Evolutionary conservation across 306 rosid species (phyloP).

Genomic region (Crataegus laevigata): DNA sequence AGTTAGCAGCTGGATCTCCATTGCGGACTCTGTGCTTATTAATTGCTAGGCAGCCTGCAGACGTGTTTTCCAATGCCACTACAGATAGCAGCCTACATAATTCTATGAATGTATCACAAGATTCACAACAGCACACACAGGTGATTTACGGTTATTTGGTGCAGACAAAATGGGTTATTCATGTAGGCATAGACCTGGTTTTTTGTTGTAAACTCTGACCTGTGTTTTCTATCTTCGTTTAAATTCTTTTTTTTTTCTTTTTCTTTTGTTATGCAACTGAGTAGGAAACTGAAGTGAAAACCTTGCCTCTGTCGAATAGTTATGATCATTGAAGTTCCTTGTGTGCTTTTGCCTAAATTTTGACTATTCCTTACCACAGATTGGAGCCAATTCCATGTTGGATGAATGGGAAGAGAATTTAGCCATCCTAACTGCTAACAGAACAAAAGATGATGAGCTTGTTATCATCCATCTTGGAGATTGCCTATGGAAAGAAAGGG

Average conservation of each 20-base stretch:
- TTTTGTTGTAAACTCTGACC: not conserved
- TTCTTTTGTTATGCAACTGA: not conserved
- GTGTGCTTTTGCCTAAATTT: not conserved
- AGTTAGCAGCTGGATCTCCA: constrained; percentile 62
- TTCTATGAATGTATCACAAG: constrained; percentile 20
- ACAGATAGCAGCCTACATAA: constrained; percentile 18
- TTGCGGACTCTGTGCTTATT: constrained; percentile 61
- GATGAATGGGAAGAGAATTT: constrained; percentile 70
- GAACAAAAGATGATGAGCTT: constrained; percentile 71
- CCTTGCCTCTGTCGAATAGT: not conserved
- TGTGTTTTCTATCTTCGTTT: not conserved
- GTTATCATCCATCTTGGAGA: constrained; percentile 69
- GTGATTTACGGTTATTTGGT: constrained; percentile 18
- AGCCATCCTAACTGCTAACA: constrained; percentile 60
- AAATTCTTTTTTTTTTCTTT: not conserved
- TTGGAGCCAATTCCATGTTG: constrained; percentile 46
- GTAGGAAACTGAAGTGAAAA: not conserved
- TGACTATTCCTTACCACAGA: constrained; percentile 26
- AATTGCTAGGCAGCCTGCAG: constrained; percentile 68
- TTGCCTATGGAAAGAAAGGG: constrained; percentile 63
- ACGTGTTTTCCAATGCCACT: constrained; percentile 38
- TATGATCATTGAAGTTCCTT: not conserved
- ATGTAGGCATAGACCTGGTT: not conserved
- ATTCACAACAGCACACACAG: constrained; percentile 43
- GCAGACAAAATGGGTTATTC: not conserved